Evolutionary conservation across 2,329 filamentous ascomycete genomes (phyloP), one percentile per base, ranked within the genome.

Genomic region (Aspergillus neotritici): DNA sequence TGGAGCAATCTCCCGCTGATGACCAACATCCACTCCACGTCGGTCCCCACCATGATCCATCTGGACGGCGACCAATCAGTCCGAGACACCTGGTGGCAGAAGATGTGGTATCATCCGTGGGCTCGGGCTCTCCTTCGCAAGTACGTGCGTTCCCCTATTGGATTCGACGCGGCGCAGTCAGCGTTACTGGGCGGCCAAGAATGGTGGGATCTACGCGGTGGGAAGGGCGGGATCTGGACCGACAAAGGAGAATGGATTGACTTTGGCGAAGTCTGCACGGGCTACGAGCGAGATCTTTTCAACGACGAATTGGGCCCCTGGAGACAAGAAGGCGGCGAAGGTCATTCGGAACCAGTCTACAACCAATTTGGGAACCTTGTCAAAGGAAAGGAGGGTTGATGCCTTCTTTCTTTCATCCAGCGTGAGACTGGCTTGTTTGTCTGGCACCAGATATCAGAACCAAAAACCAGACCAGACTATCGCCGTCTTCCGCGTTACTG

Each of bases 141-240:
- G 46, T 71, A 72, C 50, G 65, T 75, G 49, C 72, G 73, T 40
- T 64, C 60, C 10, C 60, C 69, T 1, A 69, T 67, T 33, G 69
- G 67, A 0, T 51, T 69, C 1, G 58, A 65, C 25, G 67, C 69
- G 0, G 69, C 71, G 11, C 66, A 72, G 42, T 65, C 65, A 8
- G 66, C 69, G 0, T 62, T 70, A 5, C 61, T 70, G 0, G 74
- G 72, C 10, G 73, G 71, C 3, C 67, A 73, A 38, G 61, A 66
- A 1, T 66, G 65, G 57, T 74, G 73, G 71, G 72, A 78, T 50
- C 56, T 64, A 41, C 68, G 74, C 11, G 75, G 74, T 8, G 75
- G 75, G 0, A 66, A 65, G n/a, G 75, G 75, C 3, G 76, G 76
- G 6, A 58, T 77, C 3, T 79, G 76, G 76, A 76, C 74, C 0